A percentile compares a stretch with the other conserved stretches of the same genome.
phyloP scores from a whole-genome alignment of 805 yeast species.

The Pichia rugopelliculosa region DNA sequence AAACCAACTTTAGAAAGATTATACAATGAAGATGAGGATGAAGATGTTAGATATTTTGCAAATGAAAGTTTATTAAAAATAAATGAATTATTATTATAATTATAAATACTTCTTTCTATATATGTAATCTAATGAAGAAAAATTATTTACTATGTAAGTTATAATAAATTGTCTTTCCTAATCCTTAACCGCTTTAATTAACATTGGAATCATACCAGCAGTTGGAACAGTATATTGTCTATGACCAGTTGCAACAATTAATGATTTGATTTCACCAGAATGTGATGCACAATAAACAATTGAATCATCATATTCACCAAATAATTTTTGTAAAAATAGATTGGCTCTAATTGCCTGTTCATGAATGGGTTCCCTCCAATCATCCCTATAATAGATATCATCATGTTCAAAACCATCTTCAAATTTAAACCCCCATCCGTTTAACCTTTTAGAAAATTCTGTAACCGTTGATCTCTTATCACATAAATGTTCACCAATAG shows the following conservation, averaged over 20 bases:
- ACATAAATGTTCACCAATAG: conserved; percentile 52
- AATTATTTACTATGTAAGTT: too few species aligned
- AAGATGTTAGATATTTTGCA: conserved; percentile 86
- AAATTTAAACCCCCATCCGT: conserved; percentile 34
- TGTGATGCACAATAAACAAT: conserved; percentile 49
- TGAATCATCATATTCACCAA: conserved; percentile 25
- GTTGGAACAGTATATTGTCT: conserved; percentile 53
- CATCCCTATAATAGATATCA: conserved; percentile 39
- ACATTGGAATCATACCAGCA: conserved; percentile 58
- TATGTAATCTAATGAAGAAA: too few species aligned
- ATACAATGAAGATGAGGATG: conserved; percentile 58
- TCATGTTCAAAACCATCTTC: conserved; percentile 41
- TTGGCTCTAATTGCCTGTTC: conserved; percentile 46
- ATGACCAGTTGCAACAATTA: conserved; percentile 45
- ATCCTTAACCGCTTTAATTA: conserved; percentile 37
- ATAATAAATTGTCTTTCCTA: too few species aligned
- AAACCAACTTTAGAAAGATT: conserved; percentile 60
- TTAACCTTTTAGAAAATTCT: conserved; percentile 27
- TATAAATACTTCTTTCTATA: not conserved
- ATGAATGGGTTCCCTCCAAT: conserved; percentile 39
- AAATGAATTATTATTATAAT: conserved; percentile 11
- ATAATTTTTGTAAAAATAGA: conserved; percentile 36
- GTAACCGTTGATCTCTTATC: conserved; percentile 41
- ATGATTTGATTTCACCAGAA: conserved; percentile 50
- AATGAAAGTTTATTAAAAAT: conserved; percentile 35